Evolutionary conservation across 495 filamentous ascomycete species (phyloP), one percentile per base, ranked within the genome.

Genomic region (Aspergillus egyptiacus): DNA sequence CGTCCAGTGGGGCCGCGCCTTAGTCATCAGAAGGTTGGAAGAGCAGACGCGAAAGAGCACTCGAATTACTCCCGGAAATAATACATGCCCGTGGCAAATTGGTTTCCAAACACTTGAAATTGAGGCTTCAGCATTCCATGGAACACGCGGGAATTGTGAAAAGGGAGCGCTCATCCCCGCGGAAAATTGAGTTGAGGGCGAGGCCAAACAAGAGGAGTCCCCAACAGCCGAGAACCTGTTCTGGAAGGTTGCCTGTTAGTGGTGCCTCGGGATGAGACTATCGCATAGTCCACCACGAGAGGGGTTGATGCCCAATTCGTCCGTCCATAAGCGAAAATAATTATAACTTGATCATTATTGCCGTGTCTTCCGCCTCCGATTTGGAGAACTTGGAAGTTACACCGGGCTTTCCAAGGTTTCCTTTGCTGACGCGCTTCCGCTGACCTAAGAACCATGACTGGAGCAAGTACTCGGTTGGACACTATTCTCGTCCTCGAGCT

Each of bases 271-370:
- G 33, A 35, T 48, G 41, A 49, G 45, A 50, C 45, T 50, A 51
- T 19, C 17, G 24, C 40, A 37, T 46, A 47, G 24, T 55, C 40
- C 23, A 34, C 40, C 39, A 48, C 48, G 42, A 49, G 56, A 46
- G 56, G 51, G 55, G 48, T 57, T 45, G 51, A 54, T 58, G 56
- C 56, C 56, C 51, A 58, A 58, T 51, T 52, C 30, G 48, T 22
- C 36, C 30, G 48, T 22, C 36, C 24, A 42, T 45, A 54, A 51
- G 48, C 51, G 51, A 58, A 54, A 50, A 35, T 31, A 37, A 25
- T n/a, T n/a, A n/a, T n/a, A 31, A 19, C 23, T 36, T 22, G 15
- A n/a, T n/a, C n/a, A n/a, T n/a, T n/a, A n/a, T 46, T 50, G 56
- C 56, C 51, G 51, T 58, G 38, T 48, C 49, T 49, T 58, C 56